Evolutionary conservation across 2,329 filamentous ascomycete species (phyloP).

Genomic region (Botryotinia narcissicola): DNA sequence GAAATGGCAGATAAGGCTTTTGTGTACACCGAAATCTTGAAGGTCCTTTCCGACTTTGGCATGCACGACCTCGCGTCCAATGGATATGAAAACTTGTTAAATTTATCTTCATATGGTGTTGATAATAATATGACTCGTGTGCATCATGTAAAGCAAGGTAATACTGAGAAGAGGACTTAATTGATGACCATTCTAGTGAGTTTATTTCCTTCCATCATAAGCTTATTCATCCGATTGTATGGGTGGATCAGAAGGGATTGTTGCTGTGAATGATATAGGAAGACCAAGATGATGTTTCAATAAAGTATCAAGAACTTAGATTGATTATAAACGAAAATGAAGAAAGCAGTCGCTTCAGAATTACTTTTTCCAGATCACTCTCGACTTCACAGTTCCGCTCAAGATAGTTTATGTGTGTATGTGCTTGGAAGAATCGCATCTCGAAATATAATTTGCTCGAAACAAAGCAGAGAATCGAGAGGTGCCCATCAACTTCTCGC

Average conservation of each 20-base stretch:
- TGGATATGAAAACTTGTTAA: background rate
- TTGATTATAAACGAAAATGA: background rate
- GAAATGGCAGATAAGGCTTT: constrained; percentile 23
- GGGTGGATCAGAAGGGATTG: background rate
- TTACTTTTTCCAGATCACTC: too few relatives aligned
- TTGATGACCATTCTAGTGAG: background rate
- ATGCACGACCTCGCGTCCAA: constrained; percentile 21
- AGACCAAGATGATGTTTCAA: background rate
- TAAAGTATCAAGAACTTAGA: too few relatives aligned
- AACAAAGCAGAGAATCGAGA: background rate
- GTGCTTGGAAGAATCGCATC: background rate
- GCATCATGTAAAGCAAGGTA: too few relatives aligned
- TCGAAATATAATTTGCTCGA: background rate
- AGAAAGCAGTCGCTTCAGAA: background rate
- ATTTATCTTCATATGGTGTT: background rate
- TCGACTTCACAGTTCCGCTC: background rate
- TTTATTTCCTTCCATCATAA: background rate
- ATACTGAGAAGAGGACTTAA: background rate
- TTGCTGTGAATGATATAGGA: background rate
- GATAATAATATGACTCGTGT: background rate
- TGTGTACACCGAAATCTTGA: constrained; percentile 27
- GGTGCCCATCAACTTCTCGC: background rate
- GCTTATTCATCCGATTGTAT: too few relatives aligned
- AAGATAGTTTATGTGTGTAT: too few relatives aligned
- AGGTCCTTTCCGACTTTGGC: constrained; percentile 20